Percentiles rank a stretch among this genome's conserved stretches.
Evolutionary conservation across 1,139 yeast genomes (phyloP).

Genomic region (Candida sp.): DNA sequence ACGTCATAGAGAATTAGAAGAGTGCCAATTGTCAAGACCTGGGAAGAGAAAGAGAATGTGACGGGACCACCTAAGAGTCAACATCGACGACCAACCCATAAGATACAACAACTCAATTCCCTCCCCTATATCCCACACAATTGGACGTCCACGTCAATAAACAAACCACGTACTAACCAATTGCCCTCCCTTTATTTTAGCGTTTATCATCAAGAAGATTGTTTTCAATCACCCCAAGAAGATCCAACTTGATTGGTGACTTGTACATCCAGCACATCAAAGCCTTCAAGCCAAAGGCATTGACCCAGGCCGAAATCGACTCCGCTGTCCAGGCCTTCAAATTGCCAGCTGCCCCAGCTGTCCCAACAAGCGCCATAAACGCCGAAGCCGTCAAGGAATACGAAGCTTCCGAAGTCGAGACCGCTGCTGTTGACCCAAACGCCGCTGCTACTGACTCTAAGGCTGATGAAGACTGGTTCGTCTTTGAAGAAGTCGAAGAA

Average conservation of each 20-base stretch:
- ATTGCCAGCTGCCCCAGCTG: conserved; percentile 73
- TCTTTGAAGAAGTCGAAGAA: conserved; percentile 74
- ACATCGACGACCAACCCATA: background rate
- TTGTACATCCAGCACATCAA: conserved; percentile 87
- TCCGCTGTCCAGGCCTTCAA: conserved; percentile 83
- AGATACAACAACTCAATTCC: no score
- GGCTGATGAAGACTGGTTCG: conserved; percentile 81
- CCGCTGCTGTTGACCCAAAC: conserved; percentile 44
- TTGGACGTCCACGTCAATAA: no score
- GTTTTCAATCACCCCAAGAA: conserved; percentile 49
- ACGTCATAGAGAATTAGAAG: no score
- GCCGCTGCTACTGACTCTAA: conserved; percentile 43
- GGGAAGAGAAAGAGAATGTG: no score
- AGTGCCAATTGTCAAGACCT: no score
- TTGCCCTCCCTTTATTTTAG: conserved; percentile 13
- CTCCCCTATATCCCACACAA: no score
- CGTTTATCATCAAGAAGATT: conserved; percentile 42
- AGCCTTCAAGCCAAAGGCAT: conserved; percentile 84
- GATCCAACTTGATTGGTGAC: conserved; percentile 76
- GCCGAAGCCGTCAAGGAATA: conserved; percentile 78
- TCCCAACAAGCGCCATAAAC: conserved; percentile 76
- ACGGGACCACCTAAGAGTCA: no score
- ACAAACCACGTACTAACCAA: conserved; percentile 2
- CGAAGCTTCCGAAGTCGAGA: conserved; percentile 79
- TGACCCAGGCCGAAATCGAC: conserved; percentile 75